A percentile compares a stretch with the other conserved stretches of the same genome.
Conservation (phyloP, 2,329 filamentous ascomycete genomes). For the Macrophomina pseudophaseolina region DNA sequence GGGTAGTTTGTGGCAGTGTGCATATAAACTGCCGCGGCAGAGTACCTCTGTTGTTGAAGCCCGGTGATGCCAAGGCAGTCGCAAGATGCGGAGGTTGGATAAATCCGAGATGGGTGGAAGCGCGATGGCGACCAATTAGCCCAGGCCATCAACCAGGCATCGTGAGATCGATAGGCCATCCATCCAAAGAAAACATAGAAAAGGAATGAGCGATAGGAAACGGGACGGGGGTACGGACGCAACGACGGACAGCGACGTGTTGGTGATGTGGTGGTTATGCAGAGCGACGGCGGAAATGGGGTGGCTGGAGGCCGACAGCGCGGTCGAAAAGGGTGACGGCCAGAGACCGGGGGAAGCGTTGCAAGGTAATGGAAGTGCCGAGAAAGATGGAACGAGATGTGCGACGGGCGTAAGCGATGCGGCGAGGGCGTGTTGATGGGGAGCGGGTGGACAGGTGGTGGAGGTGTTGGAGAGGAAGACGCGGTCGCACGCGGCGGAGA, state of each 20-base stretch:
- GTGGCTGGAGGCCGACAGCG: conserved; percentile 3
- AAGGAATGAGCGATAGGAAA: not conserved
- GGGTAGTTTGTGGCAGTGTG: not conserved
- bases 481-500: not conserved
- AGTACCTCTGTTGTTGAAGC: not conserved
- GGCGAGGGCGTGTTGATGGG: conserved; percentile 2
- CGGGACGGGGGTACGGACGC: conserved; percentile 4
- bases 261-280: not conserved
- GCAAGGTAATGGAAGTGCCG: not conserved
- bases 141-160: not conserved
- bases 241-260: not conserved
- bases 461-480: not conserved
- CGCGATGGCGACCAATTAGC: not conserved
- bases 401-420: conserved; percentile 11
- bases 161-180: not conserved
- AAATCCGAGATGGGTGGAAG: not conserved
- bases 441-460: conserved; percentile 2
- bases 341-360: not conserved
- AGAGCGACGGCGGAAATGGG: not conserved
- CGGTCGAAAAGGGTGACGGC: not conserved
- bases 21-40: not conserved
- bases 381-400: not conserved
- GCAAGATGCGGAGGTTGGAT: not conserved
- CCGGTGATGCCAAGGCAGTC: not conserved
- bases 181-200: not conserved